phyloP scores from a whole-genome alignment of 768 basidiomycete species.

The Tricholoma saponaceum region DNA sequence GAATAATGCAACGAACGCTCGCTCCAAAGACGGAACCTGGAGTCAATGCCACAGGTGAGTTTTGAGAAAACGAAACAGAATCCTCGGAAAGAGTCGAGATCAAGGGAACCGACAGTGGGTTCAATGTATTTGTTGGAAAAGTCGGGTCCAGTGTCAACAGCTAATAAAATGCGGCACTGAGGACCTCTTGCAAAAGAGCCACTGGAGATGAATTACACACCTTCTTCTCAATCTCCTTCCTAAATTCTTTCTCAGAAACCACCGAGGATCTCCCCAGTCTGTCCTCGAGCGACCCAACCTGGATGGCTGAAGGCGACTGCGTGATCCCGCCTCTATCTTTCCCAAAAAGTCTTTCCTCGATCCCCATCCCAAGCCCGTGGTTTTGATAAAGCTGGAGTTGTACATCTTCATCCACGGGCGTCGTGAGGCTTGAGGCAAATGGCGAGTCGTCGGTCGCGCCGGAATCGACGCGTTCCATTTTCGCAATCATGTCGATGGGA shows the following conservation, averaged over 20 bases:
- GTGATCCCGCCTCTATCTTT: not conserved
- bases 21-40: not conserved
- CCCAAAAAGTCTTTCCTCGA: conserved; percentile 11
- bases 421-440: conserved; percentile 36
- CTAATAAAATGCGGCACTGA: not conserved
- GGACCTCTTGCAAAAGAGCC: not conserved
- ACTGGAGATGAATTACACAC: not conserved
- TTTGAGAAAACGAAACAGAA: not conserved
- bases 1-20: not conserved
- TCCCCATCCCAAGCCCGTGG: conserved; percentile 4
- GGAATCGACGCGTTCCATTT: conserved; percentile 28
- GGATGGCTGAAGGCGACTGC: not conserved
- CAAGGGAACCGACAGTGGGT: not conserved
- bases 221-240: not conserved
- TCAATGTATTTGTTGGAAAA: not conserved
- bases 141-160: not conserved
- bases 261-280: not conserved
- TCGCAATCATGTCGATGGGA: not conserved
- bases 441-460: conserved; percentile 38
- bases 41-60: no score
- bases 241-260: not conserved
- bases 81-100: not conserved
- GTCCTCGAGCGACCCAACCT: not conserved
- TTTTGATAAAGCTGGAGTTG: not conserved
- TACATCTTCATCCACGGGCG: conserved; percentile 35